Base-by-base conservation (phyloP, 2,329 filamentous ascomycete species). In the Xylaria hypoxylon region DNA sequence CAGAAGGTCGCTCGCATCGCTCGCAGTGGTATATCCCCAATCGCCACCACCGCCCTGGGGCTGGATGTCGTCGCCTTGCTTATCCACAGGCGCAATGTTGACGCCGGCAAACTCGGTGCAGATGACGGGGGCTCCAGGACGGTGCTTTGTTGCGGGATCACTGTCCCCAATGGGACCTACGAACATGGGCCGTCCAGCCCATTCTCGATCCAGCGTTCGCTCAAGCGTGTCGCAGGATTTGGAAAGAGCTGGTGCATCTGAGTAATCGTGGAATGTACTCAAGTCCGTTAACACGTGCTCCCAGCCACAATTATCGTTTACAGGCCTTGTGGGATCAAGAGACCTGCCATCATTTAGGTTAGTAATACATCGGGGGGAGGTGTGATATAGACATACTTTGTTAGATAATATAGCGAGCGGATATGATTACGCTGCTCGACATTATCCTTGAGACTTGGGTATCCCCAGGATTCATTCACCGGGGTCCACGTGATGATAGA, bases 261-360 rank as follows among this genome's bases (percentile, higher is more conserved):
- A 80, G 74, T 91, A 92, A 76, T 91, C 89, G 75, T 91, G 89
- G 80, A 89, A 92, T 0, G 89, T 90, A 26, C 86, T 87, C 2
- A 91, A 78, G 70, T 91, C 89, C 0, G 86, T 89, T 11, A 81
- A 71, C 5, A 91, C 88, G 68, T 91, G 89, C 73, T 91, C 88
- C 89, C 89, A 91, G 38, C 89, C 89, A 70, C 89, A 91, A 76
- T 92, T 91, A 76, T 91, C 89, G 72, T 91, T 92, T 73, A 92
- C 83, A 17, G 88, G 88, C 5, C 89, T 80, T 0, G 86, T 90
- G 1, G 86, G 82, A 69, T 92, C 89, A 1, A 91, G 81, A 0
- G 83, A 82, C 72, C 80, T 80, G 35, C 2, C n/a, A 15, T 44
- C 6, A 7, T 35, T 60, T 31, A 51, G 31, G 31, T 68, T 52